Base-by-base conservation (phyloP, 257 asterid species). In the Haberlea rhodopensis region DNA sequence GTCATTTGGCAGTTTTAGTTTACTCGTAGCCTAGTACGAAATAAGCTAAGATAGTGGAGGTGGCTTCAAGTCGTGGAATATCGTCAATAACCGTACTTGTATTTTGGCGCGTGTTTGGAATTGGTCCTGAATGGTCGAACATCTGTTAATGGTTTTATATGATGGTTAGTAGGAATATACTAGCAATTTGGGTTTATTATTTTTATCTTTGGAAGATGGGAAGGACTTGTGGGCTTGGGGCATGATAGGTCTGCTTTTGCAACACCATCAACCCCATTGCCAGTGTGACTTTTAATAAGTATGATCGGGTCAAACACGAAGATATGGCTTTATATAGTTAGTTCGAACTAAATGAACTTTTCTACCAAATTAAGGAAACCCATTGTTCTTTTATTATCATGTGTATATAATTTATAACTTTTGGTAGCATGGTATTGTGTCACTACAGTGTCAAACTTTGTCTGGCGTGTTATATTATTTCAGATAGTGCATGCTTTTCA, bases 401-500 rank as follows among this genome's bases (percentile, higher is more conserved):
- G 46, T 21, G 21, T 37, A 53, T 74, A 22, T 53, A 16, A 48
- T 26, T n/a, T 29, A 31, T 18, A 37, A 65, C 63, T 69, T 69
- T 66, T 22, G 57, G 74, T 66, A 64, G 60, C 68, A 71, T 73
- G 62, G 67, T 58, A 40, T 71, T 64, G 60, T 72, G 70, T 53
- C 71, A 54, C 67, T 73, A 46, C 62, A 23, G 16, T 52, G 52
- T 60, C 79, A 56, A 71, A 63, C 60, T 57, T 60, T 73, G 73
- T 71, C 62, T 71, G 23, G 21, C 45, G 37, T 40, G 28, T 27
- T 70, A 65, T 66, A 71, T 60, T 76, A 68, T 57, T 68, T 27
- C 26, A 59, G 72, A 56, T 66, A 57, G 56, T 66, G 52, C 61
- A 8, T 65, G 43, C 65, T 60, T 57, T 65, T 19, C 63, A 22